Conservation (phyloP, 345 rosid genomes). For the Euphorbia pulcherrima region DNA sequence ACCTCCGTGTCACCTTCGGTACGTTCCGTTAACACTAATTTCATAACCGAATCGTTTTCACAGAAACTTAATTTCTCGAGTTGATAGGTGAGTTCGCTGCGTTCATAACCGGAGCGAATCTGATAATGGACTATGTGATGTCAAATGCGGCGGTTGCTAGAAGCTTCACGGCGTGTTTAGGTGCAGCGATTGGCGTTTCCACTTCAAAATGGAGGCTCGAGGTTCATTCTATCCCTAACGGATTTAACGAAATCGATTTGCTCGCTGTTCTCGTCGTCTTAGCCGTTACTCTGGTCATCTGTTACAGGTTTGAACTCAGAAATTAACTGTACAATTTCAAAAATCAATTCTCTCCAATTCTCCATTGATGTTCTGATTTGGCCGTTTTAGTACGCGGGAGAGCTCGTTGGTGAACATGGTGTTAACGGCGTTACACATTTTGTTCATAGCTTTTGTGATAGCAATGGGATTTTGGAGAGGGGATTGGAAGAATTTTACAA, state of each 20-base stretch:
- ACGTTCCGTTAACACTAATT: not conserved
- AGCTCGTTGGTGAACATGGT: constrained; percentile 79
- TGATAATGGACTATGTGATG: constrained; percentile 78
- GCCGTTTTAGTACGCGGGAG: constrained; percentile 47
- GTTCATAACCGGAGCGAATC: constrained; percentile 82
- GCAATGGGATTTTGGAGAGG: constrained; percentile 75
- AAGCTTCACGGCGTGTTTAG: constrained; percentile 67
- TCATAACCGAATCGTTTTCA: too few relatives aligned
- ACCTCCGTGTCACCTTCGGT: constrained; percentile 88
- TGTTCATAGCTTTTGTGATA: constrained; percentile 71
- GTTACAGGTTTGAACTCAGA: constrained; percentile 43
- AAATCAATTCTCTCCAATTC: too few relatives aligned
- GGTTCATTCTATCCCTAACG: constrained; percentile 51
- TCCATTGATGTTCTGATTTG: not conserved
- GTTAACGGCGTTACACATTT: constrained; percentile 64
- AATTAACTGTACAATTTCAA: too few relatives aligned
- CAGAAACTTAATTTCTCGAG: not conserved
- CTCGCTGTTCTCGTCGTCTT: constrained; percentile 56
- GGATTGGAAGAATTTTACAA: constrained; percentile 50
- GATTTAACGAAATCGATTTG: constrained; percentile 73
- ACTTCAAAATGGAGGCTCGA: constrained; percentile 60
- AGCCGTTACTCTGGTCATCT: constrained; percentile 56
- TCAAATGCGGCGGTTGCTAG: constrained; percentile 93
- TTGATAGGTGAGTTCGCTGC: constrained; percentile 76
- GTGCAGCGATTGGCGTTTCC: constrained; percentile 67